These are phyloP conservation scores for Pseudozyma hubeiensis DNA, from an alignment of 1,284 basidiomycete species.

Conservation along the genomic window DNA sequence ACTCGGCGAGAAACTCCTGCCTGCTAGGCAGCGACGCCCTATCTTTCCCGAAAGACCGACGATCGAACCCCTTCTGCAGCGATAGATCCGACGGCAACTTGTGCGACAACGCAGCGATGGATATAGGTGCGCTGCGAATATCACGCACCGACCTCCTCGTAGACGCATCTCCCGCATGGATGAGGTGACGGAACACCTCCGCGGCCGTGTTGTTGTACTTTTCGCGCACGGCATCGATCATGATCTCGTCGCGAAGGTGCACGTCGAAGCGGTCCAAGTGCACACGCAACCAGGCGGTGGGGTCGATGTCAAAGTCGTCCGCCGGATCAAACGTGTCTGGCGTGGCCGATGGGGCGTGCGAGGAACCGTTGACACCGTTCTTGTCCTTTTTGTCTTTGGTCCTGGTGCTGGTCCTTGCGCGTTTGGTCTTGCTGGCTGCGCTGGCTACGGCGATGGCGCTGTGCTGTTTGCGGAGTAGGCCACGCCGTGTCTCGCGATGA, in stretches of 20 bases:
- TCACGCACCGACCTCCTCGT: constrained; percentile 70
- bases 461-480: constrained; percentile 46
- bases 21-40: constrained; percentile 37
- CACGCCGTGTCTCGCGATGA: constrained; percentile 43
- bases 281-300: constrained; percentile 79
- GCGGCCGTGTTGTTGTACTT: constrained; percentile 62
- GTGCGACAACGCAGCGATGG: constrained; percentile 59
- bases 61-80: constrained; percentile 72
- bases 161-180: constrained; percentile 69
- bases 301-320: constrained; percentile 53
- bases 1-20: constrained; percentile 71
- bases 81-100: constrained; percentile 68
- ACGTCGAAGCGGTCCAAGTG: constrained; percentile 90
- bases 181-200: constrained; percentile 64
- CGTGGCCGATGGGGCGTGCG: not conserved
- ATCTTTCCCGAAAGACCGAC: constrained; percentile 46
- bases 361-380: constrained; percentile 36
- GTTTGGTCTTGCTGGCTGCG: constrained; percentile 40
- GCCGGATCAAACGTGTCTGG: constrained; percentile 37
- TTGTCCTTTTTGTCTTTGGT: constrained; percentile 32
- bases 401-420: constrained; percentile 33
- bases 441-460: constrained; percentile 38
- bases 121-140: constrained; percentile 51
- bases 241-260: constrained; percentile 81
- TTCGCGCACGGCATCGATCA: constrained; percentile 53